These are phyloP conservation scores for Ophiocordyceps camponoti-rufipedis DNA, from an alignment of 2,329 filamentous ascomycete species.

Conservation along the genomic window DNA sequence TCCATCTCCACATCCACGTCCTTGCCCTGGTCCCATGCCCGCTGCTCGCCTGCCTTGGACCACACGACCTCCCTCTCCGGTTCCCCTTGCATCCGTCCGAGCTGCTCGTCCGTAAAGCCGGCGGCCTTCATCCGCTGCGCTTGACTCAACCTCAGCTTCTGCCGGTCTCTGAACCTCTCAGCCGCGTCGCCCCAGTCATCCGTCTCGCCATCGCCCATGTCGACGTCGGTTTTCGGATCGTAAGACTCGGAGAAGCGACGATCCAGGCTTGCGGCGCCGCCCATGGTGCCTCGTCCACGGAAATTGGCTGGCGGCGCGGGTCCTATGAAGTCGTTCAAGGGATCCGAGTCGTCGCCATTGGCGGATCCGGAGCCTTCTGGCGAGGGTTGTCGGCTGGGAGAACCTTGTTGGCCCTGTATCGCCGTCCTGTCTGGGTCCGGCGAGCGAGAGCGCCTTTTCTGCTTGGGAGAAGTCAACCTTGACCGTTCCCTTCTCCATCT, in stretches of 20 bases:
- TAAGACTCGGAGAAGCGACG: constrained; percentile 56
- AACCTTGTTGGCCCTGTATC: not conserved
- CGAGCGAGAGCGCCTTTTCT: not conserved
- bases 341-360: constrained; percentile 39
- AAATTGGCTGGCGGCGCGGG: constrained; percentile 39
- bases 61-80: constrained; percentile 51
- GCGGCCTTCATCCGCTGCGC: constrained; percentile 59
- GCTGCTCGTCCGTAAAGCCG: constrained; percentile 60
- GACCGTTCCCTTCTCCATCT: not conserved
- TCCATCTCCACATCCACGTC: constrained; percentile 3
- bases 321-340: constrained; percentile 59
- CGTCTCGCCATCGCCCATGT: constrained; percentile 11
- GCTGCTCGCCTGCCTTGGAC: constrained; percentile 46
- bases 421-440: not conserved
- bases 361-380: not conserved
- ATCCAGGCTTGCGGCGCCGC: constrained; percentile 52
- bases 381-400: too few species aligned
- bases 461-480: not conserved
- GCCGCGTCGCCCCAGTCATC: constrained; percentile 67
- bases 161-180: constrained; percentile 62
- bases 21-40: constrained; percentile 44
- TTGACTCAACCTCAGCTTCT: constrained; percentile 57
- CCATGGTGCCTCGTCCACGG: constrained; percentile 52
- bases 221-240: constrained; percentile 37
- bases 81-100: constrained; percentile 27